A percentile compares a stretch with the other conserved stretches of the same genome.
These are phyloP conservation scores for Fomitopsis pulvina DNA, from an alignment of 768 basidiomycete genomes.

Conservation along the genomic window DNA sequence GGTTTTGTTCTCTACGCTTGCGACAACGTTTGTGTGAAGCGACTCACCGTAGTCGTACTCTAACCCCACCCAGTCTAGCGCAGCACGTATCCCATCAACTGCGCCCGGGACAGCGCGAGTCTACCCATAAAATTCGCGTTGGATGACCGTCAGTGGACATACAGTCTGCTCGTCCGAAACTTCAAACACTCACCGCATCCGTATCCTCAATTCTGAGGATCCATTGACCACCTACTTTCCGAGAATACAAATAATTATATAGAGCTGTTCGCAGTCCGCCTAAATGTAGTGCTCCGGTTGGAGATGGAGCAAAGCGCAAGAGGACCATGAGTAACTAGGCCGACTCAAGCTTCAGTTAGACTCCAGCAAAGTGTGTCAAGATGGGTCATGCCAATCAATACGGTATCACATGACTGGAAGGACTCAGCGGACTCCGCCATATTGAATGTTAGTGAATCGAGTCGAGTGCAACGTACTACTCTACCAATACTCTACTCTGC, in stretches of 20 bases:
- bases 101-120: slow-evolving; percentile 76
- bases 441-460: too few species aligned
- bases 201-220: slow-evolving; percentile 94
- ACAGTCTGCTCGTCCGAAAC: background rate
- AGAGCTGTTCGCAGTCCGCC: slow-evolving; percentile 93
- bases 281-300: slow-evolving; percentile 90
- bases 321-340: slow-evolving; percentile 38
- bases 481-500: too few species aligned
- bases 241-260: slow-evolving; percentile 85
- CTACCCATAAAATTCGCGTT: slow-evolving; percentile 37
- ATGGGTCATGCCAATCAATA: too few species aligned
- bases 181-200: slow-evolving; percentile 61
- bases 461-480: too few species aligned
- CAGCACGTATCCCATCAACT: slow-evolving; percentile 70
- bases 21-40: background rate
- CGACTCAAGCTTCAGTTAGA: too few species aligned
- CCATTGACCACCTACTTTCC: slow-evolving; percentile 82
- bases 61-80: slow-evolving; percentile 86
- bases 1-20: background rate
- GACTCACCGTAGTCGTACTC: slow-evolving; percentile 83
- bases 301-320: slow-evolving; percentile 93
- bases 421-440: too few species aligned
- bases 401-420: too few species aligned
- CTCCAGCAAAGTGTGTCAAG: too few species aligned
- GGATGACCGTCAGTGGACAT: too few species aligned